Evolutionary conservation across 1,139 yeast species (phyloP).

Genomic region (Oligophagozyma castellii): DNA sequence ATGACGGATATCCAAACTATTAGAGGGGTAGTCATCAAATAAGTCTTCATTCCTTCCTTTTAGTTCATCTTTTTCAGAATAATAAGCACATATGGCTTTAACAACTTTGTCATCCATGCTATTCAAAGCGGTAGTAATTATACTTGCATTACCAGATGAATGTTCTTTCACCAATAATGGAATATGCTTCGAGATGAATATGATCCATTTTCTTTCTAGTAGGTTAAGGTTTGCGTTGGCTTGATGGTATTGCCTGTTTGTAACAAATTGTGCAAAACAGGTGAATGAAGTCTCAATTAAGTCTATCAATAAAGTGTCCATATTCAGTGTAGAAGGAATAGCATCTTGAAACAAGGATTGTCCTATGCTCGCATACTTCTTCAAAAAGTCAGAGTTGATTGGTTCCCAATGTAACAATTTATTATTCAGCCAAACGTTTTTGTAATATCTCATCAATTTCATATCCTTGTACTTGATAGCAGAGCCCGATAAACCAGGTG

Average conservation of each 20-base stretch:
- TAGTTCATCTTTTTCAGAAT: conserved; percentile 21
- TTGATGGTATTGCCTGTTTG: conserved; percentile 24
- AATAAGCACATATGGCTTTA: conserved; percentile 22
- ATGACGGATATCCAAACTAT: conserved; percentile 38
- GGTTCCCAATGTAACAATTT: conserved; percentile 21
- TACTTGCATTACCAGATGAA: conserved; percentile 14
- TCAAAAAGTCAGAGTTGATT: conserved; percentile 14
- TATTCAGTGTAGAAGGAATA: conserved; percentile 5
- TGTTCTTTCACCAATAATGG: conserved; percentile 18
- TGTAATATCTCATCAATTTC: conserved; percentile 21
- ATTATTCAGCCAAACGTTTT: conserved; percentile 24
- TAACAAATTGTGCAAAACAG: conserved; percentile 25
- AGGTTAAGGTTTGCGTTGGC: conserved; percentile 18
- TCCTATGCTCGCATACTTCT: conserved; percentile 18
- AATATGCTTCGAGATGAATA: conserved; percentile 21
- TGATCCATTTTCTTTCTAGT: conserved; percentile 22
- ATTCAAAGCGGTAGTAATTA: conserved; percentile 17
- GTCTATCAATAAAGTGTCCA: conserved; percentile 16
- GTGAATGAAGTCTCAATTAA: conserved; percentile 24
- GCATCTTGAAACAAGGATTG: conserved; percentile 11
- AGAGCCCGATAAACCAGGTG: conserved; percentile 8
- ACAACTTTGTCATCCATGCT: conserved; percentile 22
- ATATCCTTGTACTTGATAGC: conserved; percentile 17
- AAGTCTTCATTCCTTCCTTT: conserved; percentile 24
- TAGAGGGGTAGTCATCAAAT: conserved; percentile 32